phyloP scores from a whole-genome alignment of 1,284 basidiomycete genomes.

The Tilletia horrida region DNA sequence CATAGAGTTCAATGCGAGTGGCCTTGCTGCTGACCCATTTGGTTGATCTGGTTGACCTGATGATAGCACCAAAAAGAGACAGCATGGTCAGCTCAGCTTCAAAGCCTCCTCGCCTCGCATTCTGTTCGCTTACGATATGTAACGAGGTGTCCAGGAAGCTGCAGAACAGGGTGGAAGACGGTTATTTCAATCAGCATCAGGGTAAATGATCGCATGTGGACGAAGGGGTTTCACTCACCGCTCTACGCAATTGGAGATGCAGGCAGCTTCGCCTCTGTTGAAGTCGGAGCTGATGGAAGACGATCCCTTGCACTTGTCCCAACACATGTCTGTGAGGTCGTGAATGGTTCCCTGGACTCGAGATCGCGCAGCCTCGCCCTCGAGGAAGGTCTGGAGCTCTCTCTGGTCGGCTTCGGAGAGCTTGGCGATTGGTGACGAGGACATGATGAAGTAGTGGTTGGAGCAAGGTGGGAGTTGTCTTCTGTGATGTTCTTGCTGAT shows the following conservation, averaged over 20 bases:
- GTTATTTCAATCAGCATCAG: background rate
- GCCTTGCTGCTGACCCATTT: conserved; percentile 64
- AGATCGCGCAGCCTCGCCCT: conserved; percentile 81
- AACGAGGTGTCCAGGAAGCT: conserved; percentile 86
- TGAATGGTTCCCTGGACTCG: conserved; percentile 65
- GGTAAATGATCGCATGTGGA: background rate
- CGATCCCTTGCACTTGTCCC: conserved; percentile 70
- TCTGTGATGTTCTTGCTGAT: too few species aligned
- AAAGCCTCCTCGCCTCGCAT: too few species aligned
- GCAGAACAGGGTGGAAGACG: background rate
- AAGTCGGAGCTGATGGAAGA: conserved; percentile 79
- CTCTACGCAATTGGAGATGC: conserved; percentile 86
- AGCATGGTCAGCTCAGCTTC: background rate
- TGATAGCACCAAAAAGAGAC: background rate
- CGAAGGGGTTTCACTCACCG: conserved; percentile 21
- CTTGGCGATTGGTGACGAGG: too few species aligned
- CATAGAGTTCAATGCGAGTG: conserved; percentile 17
- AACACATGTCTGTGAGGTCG: conserved; percentile 55
- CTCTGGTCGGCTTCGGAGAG: conserved; percentile 10
- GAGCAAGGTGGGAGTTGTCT: too few species aligned
- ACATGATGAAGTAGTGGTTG: too few species aligned
- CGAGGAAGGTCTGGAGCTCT: conserved; percentile 78
- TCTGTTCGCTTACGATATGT: conserved; percentile 39
- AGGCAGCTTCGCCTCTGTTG: conserved; percentile 75
- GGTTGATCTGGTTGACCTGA: conserved; percentile 60